These are phyloP conservation scores for Collybiopsis confluens DNA, from an alignment of 768 basidiomycete species.

Conservation along the genomic window DNA sequence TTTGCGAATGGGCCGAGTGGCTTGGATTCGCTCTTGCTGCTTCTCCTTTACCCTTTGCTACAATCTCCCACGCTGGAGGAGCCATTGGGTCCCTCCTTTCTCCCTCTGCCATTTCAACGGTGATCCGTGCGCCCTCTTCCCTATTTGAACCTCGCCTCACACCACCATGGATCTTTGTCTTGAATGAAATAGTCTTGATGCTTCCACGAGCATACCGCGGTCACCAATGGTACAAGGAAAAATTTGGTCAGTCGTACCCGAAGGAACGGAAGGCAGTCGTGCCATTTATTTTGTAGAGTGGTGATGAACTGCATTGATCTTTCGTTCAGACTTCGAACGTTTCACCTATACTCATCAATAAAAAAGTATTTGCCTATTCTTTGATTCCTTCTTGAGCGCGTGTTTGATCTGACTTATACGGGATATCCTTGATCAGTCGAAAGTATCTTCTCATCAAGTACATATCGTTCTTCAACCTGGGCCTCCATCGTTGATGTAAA, in stretches of 20 bases:
- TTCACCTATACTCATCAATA: too few relatives aligned
- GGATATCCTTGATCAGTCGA: too few relatives aligned
- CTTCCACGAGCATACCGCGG: constrained; percentile 76
- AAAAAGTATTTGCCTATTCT: too few relatives aligned
- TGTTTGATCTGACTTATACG: too few relatives aligned
- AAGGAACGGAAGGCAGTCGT: constrained; percentile 70
- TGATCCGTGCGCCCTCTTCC: constrained; percentile 25
- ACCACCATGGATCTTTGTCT: constrained; percentile 80
- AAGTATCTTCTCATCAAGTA: too few relatives aligned
- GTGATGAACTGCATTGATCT: not conserved
- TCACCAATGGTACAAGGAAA: constrained; percentile 79
- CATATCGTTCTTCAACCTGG: too few relatives aligned
- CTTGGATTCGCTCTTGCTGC: constrained; percentile 79
- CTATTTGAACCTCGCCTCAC: constrained; percentile 40
- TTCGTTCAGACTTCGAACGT: too few relatives aligned
- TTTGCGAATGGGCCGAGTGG: constrained; percentile 97
- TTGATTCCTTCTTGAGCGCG: too few relatives aligned
- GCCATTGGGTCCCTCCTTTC: not conserved
- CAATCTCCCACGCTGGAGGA: not conserved
- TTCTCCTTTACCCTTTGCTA: constrained; percentile 38
- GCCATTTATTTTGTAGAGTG: constrained; percentile 63
- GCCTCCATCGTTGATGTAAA: too few relatives aligned
- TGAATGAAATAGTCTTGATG: constrained; percentile 74
- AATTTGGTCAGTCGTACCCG: constrained; percentile 76
- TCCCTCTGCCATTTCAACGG: constrained; percentile 18